Evolutionary conservation across 306 rosid species (phyloP), one percentile per base, ranked within the genome.

Genomic region (Clitoria ternatea): DNA sequence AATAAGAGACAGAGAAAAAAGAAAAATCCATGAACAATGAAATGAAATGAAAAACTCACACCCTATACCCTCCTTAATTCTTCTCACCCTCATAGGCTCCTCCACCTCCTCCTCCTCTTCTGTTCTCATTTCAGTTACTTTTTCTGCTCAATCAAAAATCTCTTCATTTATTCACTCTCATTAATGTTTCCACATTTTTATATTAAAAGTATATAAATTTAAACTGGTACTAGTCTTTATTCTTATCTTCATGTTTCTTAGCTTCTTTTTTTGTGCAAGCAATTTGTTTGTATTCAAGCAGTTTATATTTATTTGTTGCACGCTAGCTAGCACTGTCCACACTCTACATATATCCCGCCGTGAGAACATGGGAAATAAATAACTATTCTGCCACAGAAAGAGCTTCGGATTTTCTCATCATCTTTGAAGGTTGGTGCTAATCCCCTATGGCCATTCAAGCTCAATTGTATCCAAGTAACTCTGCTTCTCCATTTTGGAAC

Each of bases 391-490:
- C 27, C 61, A 10, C 13, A n/a, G n/a, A n/a, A n/a, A n/a, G n/a
- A n/a, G n/a, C n/a, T n/a, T n/a, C n/a, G n/a, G n/a, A n/a, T n/a
- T n/a, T n/a, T 29, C 12, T 72, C 29, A 55, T 55, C 63, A 3
- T 32, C n/a, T 14, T 24, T 0, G 0, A 26, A 24, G 18, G 10
- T 53, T 53, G 37, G 29, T n/a, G 61, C 7, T 15, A 3, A n/a
- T 24, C 45, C 1, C 45, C 1, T n/a, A 72, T 72, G 97, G 90
- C 96, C 2, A 80, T 88, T 70, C 88, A 88, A 32, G 89, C 96
- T 1, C 92, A 83, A 61, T 17, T 87, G 63, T 84, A 55, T 27
- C 12, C 81, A 5, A 84, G 77, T 32, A 80, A 77, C 61, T 65
- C 59, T 12, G 74, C 76, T 44, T 82, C 86, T 49, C 84, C 87